phyloP scores from a whole-genome alignment of 2,329 filamentous ascomycete species.

The Penicillium sp. region DNA sequence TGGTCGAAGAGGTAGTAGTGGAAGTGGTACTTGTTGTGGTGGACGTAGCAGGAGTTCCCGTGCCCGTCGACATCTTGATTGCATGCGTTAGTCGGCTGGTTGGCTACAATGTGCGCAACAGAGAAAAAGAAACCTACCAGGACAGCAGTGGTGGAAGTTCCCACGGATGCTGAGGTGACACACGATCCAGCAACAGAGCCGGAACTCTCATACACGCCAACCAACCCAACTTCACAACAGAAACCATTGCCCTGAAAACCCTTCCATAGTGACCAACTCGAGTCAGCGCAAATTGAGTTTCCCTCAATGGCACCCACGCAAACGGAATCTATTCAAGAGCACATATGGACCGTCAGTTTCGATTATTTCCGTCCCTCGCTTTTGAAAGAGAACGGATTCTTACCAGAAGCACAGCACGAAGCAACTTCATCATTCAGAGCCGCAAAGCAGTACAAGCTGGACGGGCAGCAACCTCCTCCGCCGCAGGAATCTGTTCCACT shows the following conservation, averaged over 20 bases:
- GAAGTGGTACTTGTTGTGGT: not conserved
- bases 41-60: constrained; percentile 3
- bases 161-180: not conserved
- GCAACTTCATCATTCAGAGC: constrained; percentile 6
- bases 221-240: constrained; percentile 5
- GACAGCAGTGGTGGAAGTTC: constrained; percentile 4
- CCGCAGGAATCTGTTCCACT: constrained; percentile 4
- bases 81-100: not conserved
- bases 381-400: not conserved
- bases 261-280: constrained; percentile 11
- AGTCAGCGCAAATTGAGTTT: not conserved
- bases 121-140: not conserved
- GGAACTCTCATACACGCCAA: not conserved
- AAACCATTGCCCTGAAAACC: constrained; percentile 6
- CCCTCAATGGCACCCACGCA: constrained; percentile 5
- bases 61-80: constrained; percentile 1
- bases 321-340: not conserved
- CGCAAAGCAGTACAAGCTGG: constrained; percentile 4
- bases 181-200: constrained; percentile 6
- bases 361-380: not conserved
- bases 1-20: not conserved
- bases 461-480: constrained; percentile 4
- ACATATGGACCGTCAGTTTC: not conserved
- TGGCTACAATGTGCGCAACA: not conserved
- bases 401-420: constrained; percentile 7